A percentile compares a stretch with the other conserved stretches of the same genome.
Evolutionary conservation across 2,329 filamentous ascomycete species (phyloP).

Genomic region (Teratosphaeria viscida): DNA sequence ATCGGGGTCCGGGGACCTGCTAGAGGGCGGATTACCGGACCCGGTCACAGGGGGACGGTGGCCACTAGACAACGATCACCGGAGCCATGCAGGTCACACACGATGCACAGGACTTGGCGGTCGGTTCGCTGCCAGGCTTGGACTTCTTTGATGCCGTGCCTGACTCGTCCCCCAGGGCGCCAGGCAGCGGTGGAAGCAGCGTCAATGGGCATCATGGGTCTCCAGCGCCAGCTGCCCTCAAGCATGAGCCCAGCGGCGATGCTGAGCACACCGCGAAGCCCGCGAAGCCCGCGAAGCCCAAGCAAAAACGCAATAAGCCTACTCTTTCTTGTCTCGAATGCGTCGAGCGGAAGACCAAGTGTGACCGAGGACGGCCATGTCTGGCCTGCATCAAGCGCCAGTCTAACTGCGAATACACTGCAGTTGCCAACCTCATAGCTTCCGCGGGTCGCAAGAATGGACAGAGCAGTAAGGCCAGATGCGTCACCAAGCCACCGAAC

Average conservation of each 20-base stretch:
- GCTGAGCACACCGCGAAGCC: not conserved
- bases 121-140: not conserved
- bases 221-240: not conserved
- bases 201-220: not conserved
- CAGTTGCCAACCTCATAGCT: slow-evolving; percentile 61
- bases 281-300: slow-evolving; percentile 26
- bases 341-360: slow-evolving; percentile 77
- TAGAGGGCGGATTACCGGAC: not conserved
- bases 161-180: not conserved
- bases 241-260: not conserved
- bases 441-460: slow-evolving; percentile 36
- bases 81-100: slow-evolving; percentile 4
- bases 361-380: slow-evolving; percentile 59
- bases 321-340: slow-evolving; percentile 71
- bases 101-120: not conserved
- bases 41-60: not conserved
- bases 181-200: not conserved
- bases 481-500: slow-evolving; percentile 24
- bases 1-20: not conserved
- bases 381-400: slow-evolving; percentile 61
- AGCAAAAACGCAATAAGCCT: slow-evolving; percentile 77
- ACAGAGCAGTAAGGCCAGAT: slow-evolving; percentile 17
- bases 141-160: not conserved
- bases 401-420: slow-evolving; percentile 64
- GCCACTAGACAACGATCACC: not conserved